phyloP scores from a whole-genome alignment of 2,329 filamentous ascomycete species.

The Trichoderma simmonsii region DNA sequence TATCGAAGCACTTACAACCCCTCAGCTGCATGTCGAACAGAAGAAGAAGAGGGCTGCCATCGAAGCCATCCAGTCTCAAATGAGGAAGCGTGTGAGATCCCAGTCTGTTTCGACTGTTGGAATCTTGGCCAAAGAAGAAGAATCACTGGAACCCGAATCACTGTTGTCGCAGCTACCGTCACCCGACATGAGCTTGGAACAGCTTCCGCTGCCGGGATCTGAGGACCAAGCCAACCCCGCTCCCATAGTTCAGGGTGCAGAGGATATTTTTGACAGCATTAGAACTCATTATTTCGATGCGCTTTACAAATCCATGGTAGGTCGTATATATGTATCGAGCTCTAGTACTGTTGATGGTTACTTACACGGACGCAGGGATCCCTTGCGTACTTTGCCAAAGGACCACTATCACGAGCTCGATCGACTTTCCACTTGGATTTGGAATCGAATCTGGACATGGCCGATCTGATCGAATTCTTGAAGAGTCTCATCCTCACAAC shows the following conservation, averaged over 20 bases:
- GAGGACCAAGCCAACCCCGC: not conserved
- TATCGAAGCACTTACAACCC: conserved; percentile 37
- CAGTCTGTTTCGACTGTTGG: conserved; percentile 40
- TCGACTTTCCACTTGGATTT: conserved; percentile 65
- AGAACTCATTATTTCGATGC: conserved; percentile 57
- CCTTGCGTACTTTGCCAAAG: conserved; percentile 80
- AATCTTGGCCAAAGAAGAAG: conserved; percentile 24
- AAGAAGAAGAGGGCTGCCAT: conserved; percentile 59
- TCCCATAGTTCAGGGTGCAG: conserved; percentile 9
- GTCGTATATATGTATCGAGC: conserved; percentile 18
- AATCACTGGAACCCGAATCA: conserved; percentile 20
- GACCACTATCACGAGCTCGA: conserved; percentile 70
- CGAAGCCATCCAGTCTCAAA: conserved; percentile 60
- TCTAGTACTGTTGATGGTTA: not conserved
- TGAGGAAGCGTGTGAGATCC: conserved; percentile 50
- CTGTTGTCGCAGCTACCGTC: conserved; percentile 24
- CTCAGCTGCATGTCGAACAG: conserved; percentile 46
- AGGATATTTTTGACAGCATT: conserved; percentile 56
- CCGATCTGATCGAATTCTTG: conserved; percentile 65
- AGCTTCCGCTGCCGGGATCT: conserved; percentile 3
- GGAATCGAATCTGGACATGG: conserved; percentile 57
- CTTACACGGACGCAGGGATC: conserved; percentile 55
- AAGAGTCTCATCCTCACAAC: conserved; percentile 65
- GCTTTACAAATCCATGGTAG: conserved; percentile 61
- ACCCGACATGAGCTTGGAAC: conserved; percentile 22